Evolutionary conservation across 805 yeast genomes (phyloP).

Genomic region (Komagataella phaffii): DNA sequence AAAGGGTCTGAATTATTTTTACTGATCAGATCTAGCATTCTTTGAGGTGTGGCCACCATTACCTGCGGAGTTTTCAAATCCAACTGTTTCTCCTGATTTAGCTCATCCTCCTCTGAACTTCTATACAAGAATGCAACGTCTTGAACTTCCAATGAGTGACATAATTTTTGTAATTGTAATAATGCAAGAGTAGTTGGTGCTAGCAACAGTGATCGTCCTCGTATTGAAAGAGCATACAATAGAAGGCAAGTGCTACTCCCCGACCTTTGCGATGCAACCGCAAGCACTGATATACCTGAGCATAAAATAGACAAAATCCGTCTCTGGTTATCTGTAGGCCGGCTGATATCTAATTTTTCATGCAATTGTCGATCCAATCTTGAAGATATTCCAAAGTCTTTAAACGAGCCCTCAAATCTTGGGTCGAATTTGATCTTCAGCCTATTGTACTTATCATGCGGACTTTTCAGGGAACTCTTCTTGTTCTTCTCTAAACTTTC

Average conservation of each 20-base stretch:
- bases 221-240: constrained; percentile 12
- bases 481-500: not conserved
- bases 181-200: constrained; percentile 13
- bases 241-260: constrained; percentile 17
- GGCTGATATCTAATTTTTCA: constrained; percentile 4
- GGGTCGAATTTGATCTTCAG: constrained; percentile 2
- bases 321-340: constrained; percentile 17
- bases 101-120: constrained; percentile 11
- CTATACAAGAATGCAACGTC: constrained; percentile 19
- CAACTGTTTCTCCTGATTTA: constrained; percentile 11
- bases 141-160: constrained; percentile 5
- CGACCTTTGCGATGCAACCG: constrained; percentile 16
- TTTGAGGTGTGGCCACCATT: constrained; percentile 20
- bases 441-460: not conserved
- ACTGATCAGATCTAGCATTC: constrained; percentile 19
- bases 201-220: constrained; percentile 11
- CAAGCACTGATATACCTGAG: constrained; percentile 14
- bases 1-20: constrained; percentile 14
- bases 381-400: constrained; percentile 6
- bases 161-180: constrained; percentile 9
- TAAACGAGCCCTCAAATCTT: constrained; percentile 6
- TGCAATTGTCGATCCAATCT: constrained; percentile 2
- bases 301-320: constrained; percentile 13
- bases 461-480: not conserved
- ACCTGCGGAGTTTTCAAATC: constrained; percentile 15